These are phyloP conservation scores for Malania oleifera DNA, from an alignment of 164 flowering plant genomes.

Conservation along the genomic window DNA sequence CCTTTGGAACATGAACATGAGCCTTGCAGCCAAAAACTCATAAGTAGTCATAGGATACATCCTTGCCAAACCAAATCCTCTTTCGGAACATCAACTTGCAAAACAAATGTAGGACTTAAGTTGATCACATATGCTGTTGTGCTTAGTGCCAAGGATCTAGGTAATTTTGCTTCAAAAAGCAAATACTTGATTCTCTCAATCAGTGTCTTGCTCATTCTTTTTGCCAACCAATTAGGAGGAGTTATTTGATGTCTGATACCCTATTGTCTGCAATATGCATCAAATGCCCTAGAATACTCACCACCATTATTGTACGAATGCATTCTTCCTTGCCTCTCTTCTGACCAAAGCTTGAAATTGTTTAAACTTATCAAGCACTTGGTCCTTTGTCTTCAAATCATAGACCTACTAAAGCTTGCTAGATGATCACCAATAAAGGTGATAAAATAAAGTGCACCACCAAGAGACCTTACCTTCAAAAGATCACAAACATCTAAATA, in stretches of 20 bases:
- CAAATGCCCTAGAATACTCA: neutral
- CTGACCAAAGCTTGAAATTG: too few relatives aligned
- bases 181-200: too few relatives aligned
- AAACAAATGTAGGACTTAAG: neutral
- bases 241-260: neutral
- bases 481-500: neutral
- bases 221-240: neutral
- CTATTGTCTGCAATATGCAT: neutral
- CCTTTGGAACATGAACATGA: neutral
- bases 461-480: neutral
- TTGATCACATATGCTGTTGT: neutral
- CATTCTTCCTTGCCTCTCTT: too few relatives aligned
- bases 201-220: neutral
- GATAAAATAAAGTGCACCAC: neutral
- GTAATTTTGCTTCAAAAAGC: neutral
- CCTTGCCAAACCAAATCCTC: neutral
- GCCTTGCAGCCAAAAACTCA: slow-evolving; percentile 1
- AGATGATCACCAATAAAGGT: neutral
- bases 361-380: neutral
- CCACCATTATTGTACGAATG: too few relatives aligned
- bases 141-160: neutral
- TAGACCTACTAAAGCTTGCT: too few relatives aligned
- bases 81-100: neutral
- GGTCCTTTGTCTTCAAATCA: neutral
- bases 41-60: neutral